Evolutionary conservation across 2,329 filamentous ascomycete genomes (phyloP).

Genomic region (Calycina herbarum): DNA sequence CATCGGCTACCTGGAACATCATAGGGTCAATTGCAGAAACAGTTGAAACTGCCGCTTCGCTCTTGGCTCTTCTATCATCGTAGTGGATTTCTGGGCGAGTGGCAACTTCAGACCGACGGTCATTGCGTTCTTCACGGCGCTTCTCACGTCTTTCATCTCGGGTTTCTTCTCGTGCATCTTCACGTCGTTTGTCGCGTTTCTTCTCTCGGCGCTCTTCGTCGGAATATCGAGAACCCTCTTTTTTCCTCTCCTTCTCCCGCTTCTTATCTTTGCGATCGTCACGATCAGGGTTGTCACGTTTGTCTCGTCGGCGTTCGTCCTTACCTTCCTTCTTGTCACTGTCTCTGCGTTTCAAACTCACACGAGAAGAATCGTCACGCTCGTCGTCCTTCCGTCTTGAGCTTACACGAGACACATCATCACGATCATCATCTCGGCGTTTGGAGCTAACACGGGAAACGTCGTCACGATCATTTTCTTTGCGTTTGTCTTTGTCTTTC

Average conservation of each 20-base stretch:
- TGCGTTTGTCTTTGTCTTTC: slow-evolving; percentile 29
- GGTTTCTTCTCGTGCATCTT: slow-evolving; percentile 34
- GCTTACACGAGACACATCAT: slow-evolving; percentile 12
- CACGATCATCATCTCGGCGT: slow-evolving; percentile 24
- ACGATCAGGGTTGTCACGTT: slow-evolving; percentile 28
- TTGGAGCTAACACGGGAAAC: slow-evolving; percentile 9
- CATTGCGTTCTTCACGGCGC: slow-evolving; percentile 35
- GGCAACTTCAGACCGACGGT: slow-evolving; percentile 17
- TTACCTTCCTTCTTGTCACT: slow-evolving; percentile 25
- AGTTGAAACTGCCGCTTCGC: slow-evolving; percentile 32
- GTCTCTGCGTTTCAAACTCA: slow-evolving; percentile 23
- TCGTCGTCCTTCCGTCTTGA: slow-evolving; percentile 14
- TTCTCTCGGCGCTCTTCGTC: slow-evolving; percentile 29
- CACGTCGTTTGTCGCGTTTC: slow-evolving; percentile 33
- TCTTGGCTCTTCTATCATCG: slow-evolving; percentile 32
- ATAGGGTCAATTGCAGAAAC: slow-evolving; percentile 52
- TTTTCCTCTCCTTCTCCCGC: slow-evolving; percentile 30
- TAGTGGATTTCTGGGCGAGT: slow-evolving; percentile 21
- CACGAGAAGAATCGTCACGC: slow-evolving; percentile 22
- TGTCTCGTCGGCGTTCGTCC: slow-evolving; percentile 27
- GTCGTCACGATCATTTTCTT: slow-evolving; percentile 20
- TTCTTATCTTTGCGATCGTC: slow-evolving; percentile 29
- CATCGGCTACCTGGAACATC: slow-evolving; percentile 55
- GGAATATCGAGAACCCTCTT: slow-evolving; percentile 23
- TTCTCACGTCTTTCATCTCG: slow-evolving; percentile 39